These are phyloP conservation scores for Zopfochytrium polystomum DNA, from an alignment of 371 early-diverging fungal species.

Conservation along the genomic window DNA sequence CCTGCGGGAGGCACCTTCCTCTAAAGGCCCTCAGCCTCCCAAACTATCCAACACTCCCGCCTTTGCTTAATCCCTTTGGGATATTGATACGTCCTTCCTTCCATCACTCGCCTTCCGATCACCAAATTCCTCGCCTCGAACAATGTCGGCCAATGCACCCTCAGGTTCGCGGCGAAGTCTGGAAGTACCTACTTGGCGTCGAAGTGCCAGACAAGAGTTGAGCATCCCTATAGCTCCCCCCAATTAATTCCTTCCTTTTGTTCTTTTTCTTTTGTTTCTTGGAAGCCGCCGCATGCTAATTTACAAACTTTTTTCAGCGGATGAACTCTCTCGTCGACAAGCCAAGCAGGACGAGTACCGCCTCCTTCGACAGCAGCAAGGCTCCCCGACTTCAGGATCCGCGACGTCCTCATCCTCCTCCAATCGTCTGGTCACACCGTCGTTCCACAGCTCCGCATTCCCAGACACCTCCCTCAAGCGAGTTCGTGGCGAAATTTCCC, in stretches of 20 bases:
- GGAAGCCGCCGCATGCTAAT: neutral
- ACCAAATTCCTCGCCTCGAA: conserved; percentile 11
- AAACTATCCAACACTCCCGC: no score
- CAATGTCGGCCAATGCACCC: conserved; percentile 37
- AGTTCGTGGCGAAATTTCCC: conserved; percentile 79
- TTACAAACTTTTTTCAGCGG: conserved; percentile 55
- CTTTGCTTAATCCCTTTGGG: conserved; percentile 3
- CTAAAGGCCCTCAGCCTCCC: no score
- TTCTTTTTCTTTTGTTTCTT: neutral
- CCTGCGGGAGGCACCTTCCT: no score
- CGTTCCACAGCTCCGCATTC: no score
- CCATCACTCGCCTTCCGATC: conserved; percentile 4
- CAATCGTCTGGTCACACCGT: no score
- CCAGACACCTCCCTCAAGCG: conserved; percentile 72
- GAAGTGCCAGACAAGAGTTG: conserved; percentile 83
- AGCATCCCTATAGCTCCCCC: conserved; percentile 19
- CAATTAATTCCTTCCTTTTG: neutral
- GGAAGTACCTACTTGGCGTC: conserved; percentile 87
- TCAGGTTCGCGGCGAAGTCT: conserved; percentile 61
- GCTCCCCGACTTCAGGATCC: no score
- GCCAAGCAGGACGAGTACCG: conserved; percentile 71
- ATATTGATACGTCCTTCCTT: conserved; percentile 7
- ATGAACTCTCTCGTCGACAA: conserved; percentile 66
- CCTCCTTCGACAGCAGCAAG: conserved; percentile 49
- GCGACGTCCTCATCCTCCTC: no score